Conservation (phyloP, 495 filamentous ascomycete species). For the Penicillium lividum region DNA sequence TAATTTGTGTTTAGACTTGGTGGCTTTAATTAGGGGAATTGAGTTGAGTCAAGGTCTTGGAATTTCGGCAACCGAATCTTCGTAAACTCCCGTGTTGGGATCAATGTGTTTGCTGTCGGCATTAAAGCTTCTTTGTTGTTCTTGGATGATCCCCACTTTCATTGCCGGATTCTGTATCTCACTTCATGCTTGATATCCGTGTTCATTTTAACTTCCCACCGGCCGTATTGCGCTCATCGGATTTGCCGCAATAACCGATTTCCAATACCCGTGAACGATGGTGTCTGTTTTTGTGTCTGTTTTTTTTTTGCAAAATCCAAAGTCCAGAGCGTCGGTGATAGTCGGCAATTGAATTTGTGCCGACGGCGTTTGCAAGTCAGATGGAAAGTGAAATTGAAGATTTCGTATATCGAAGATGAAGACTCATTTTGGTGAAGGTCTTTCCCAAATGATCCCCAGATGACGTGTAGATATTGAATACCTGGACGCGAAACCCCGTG, state of each 20-base stretch:
- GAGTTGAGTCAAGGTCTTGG: background rate
- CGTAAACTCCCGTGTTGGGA: background rate
- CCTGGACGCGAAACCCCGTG: background rate
- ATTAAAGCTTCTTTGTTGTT: background rate
- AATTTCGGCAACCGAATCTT: background rate
- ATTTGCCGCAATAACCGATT: background rate
- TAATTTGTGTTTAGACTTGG: constrained; percentile 12
- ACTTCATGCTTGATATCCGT: background rate
- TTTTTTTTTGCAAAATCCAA: background rate
- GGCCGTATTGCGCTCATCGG: no score
- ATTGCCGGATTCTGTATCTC: background rate
- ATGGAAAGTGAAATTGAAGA: background rate
- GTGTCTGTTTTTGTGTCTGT: background rate
- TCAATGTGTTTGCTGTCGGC: background rate
- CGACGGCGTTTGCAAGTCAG: constrained; percentile 12
- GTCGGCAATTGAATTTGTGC: constrained; percentile 10
- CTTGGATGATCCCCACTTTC: background rate
- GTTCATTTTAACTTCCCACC: background rate
- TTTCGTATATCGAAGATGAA: no score
- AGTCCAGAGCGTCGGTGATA: background rate
- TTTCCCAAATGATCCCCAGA: background rate
- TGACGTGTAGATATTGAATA: background rate
- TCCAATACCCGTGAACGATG: background rate
- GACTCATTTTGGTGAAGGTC: background rate
- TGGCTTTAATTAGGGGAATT: background rate